A percentile compares a stretch with the other conserved stretches of the same genome.
phyloP scores from a whole-genome alignment of 805 yeast species.

The Jamesozyma spencerorum region DNA sequence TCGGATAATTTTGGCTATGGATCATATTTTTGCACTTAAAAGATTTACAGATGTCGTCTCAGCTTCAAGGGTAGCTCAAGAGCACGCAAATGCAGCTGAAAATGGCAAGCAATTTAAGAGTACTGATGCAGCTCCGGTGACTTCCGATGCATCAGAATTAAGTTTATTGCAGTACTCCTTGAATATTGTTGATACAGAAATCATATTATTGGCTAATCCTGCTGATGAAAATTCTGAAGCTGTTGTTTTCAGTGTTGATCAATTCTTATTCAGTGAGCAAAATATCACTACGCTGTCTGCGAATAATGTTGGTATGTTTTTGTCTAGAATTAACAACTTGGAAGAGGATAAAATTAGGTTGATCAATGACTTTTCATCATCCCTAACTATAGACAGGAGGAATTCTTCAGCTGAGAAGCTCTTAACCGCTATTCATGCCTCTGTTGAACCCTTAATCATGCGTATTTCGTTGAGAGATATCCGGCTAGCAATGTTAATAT shows the following conservation, averaged over 20 bases:
- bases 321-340: conserved; percentile 61
- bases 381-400: conserved; percentile 62
- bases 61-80: conserved; percentile 6
- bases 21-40: conserved; percentile 71
- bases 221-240: conserved; percentile 66
- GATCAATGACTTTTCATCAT: conserved; percentile 80
- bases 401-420: conserved; percentile 51
- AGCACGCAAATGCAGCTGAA: neutral
- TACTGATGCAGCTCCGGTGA: neutral
- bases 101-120: neutral
- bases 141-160: conserved; percentile 4
- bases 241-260: conserved; percentile 79
- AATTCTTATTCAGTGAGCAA: conserved; percentile 60
- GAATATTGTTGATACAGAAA: conserved; percentile 66
- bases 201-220: conserved; percentile 76
- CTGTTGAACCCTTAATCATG: conserved; percentile 71
- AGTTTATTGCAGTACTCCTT: conserved; percentile 42
- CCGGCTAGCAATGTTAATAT: conserved; percentile 62
- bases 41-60: conserved; percentile 10
- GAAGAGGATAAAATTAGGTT: conserved; percentile 60
- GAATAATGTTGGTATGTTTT: conserved; percentile 76
- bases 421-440: conserved; percentile 55
- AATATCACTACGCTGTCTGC: conserved; percentile 58
- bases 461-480: conserved; percentile 84
- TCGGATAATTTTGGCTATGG: conserved; percentile 70